These are phyloP conservation scores for Xylariaceae sp. DNA, from an alignment of 2,329 filamentous ascomycete genomes.

Conservation along the genomic window DNA sequence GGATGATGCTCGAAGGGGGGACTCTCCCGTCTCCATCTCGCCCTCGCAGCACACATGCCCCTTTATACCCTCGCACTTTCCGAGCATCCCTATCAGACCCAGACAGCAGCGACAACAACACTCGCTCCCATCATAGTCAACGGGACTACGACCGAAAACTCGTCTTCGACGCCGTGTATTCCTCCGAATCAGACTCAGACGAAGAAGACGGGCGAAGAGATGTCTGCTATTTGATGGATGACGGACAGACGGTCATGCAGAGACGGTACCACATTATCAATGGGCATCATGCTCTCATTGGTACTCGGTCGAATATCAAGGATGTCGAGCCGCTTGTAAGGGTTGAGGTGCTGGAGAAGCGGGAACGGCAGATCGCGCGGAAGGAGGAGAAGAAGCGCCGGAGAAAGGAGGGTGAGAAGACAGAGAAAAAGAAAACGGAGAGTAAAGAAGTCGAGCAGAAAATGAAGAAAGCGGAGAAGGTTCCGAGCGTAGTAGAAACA, in stretches of 20 bases:
- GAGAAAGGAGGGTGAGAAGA: not conserved
- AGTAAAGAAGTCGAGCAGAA: not conserved
- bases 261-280: slow-evolving; percentile 11
- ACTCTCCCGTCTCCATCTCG: no score
- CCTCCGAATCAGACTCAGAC: not conserved
- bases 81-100: no score
- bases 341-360: not conserved
- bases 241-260: slow-evolving; percentile 8
- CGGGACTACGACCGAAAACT: no score
- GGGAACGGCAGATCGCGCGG: not conserved
- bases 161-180: no score
- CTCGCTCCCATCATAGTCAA: no score
- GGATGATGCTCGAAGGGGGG: not conserved
- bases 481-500: not conserved
- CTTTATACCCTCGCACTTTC: no score
- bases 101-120: no score
- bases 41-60: not conserved
- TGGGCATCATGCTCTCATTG: slow-evolving; percentile 19
- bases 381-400: not conserved
- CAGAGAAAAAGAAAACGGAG: not conserved
- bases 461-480: not conserved
- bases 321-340: slow-evolving; percentile 9
- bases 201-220: slow-evolving; percentile 2
- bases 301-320: slow-evolving; percentile 1
- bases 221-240: not conserved